Conservation (phyloP, 768 basidiomycete genomes). For the Russula sp. region DNA sequence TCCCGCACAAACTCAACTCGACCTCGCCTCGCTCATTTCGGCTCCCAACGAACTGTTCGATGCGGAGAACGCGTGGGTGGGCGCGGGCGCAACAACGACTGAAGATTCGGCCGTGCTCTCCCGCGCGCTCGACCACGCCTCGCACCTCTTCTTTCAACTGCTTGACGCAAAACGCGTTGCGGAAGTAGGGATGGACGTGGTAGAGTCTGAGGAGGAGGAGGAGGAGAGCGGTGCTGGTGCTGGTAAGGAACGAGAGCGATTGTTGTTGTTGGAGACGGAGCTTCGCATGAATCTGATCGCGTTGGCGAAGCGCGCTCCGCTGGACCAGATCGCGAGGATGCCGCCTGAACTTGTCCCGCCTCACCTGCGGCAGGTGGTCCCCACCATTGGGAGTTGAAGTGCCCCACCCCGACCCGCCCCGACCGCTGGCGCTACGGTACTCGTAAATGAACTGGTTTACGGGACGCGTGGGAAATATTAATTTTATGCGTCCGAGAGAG, state of each 20-base stretch:
- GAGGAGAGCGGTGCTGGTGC: neutral
- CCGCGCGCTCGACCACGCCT: constrained; percentile 52
- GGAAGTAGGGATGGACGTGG: neutral
- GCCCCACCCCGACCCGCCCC: neutral
- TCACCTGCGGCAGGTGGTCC: constrained; percentile 19
- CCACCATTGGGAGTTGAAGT: constrained; percentile 17
- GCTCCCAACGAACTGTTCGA: constrained; percentile 36
- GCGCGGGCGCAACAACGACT: constrained; percentile 23
- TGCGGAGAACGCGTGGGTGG: constrained; percentile 32
- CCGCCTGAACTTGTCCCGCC: constrained; percentile 20
- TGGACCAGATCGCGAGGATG: constrained; percentile 35
- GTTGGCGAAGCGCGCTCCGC: constrained; percentile 67
- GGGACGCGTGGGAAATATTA: no score
- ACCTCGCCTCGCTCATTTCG: constrained; percentile 38
- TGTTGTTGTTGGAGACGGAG: constrained; percentile 40
- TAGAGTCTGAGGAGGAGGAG: constrained; percentile 1
- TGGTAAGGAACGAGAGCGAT: constrained; percentile 45
- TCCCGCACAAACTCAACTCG: constrained; percentile 26
- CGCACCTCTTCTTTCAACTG: constrained; percentile 41
- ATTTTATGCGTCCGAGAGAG: no score
- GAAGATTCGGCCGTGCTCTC: constrained; percentile 43
- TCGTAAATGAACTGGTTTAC: no score
- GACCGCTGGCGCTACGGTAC: neutral
- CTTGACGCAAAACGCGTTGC: constrained; percentile 19
- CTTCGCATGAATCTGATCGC: constrained; percentile 70